These are phyloP conservation scores for Cercospora sp. DNA, from an alignment of 2,329 filamentous ascomycete genomes.

Conservation along the genomic window DNA sequence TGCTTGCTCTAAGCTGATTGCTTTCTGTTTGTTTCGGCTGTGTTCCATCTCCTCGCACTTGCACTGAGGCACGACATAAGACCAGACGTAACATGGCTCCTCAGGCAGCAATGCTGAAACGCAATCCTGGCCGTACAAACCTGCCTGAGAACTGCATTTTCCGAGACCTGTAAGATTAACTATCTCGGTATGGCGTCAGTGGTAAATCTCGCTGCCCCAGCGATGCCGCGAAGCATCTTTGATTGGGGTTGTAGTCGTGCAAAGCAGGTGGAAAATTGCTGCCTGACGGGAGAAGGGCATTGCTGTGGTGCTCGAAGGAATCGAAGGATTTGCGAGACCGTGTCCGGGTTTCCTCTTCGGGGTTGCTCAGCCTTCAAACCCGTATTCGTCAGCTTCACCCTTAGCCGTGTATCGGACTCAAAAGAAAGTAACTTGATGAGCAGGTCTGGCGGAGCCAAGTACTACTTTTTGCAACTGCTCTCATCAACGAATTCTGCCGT, in stretches of 20 bases:
- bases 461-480: background rate
- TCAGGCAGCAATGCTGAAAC: background rate
- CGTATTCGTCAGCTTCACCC: background rate
- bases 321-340: background rate
- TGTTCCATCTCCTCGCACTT: background rate
- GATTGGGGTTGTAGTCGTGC: background rate
- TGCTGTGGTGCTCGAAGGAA: background rate
- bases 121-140: background rate
- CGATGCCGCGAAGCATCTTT: background rate
- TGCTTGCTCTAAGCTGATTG: background rate
- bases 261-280: background rate
- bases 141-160: background rate
- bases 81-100: background rate
- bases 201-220: background rate
- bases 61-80: background rate
- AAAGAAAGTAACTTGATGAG: background rate
- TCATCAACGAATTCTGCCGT: background rate
- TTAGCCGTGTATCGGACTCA: background rate
- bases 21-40: background rate
- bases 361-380: background rate
- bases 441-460: background rate
- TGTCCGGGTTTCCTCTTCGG: background rate
- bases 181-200: background rate
- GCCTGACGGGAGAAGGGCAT: background rate
- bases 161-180: background rate